phyloP scores from a whole-genome alignment of 2,329 filamentous ascomycete species.

The Ophioceras dolichostomum region DNA sequence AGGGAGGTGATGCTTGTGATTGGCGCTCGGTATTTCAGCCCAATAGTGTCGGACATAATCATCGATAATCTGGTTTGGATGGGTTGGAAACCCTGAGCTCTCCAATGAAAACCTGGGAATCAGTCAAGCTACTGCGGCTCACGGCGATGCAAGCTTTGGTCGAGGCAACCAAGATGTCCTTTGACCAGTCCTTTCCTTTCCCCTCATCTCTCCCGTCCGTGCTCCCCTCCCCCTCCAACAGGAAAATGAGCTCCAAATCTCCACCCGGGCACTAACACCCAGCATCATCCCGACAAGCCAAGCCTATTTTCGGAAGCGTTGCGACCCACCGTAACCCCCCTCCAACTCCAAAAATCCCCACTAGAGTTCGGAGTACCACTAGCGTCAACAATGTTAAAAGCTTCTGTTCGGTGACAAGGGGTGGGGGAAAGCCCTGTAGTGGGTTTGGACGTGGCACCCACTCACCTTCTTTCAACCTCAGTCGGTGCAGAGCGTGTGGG shows the following conservation, averaged over 20 bases:
- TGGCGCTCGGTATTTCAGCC: constrained; percentile 1
- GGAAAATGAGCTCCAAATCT: background rate
- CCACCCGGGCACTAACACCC: background rate
- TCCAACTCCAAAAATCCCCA: background rate
- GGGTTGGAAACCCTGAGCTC: too few species aligned
- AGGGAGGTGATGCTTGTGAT: background rate
- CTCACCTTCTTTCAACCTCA: background rate
- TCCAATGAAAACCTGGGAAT: background rate
- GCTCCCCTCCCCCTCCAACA: too few species aligned
- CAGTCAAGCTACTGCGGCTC: background rate
- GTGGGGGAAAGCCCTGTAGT: too few species aligned
- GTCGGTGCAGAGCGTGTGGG: too few species aligned
- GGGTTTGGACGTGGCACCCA: background rate
- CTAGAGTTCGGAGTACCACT: background rate
- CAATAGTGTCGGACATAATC: constrained; percentile 1
- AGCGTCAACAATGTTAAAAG: background rate
- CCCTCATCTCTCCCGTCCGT: too few species aligned
- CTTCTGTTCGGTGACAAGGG: background rate
- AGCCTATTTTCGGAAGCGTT: background rate
- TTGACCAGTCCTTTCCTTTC: too few species aligned
- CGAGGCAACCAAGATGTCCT: too few species aligned
- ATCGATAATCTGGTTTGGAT: background rate
- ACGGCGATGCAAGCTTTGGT: background rate
- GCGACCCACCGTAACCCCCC: too few species aligned
- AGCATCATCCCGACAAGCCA: background rate